Evolutionary conservation across 169 alveolate species (phyloP).

Genomic region (Cryptosporidium felis): DNA sequence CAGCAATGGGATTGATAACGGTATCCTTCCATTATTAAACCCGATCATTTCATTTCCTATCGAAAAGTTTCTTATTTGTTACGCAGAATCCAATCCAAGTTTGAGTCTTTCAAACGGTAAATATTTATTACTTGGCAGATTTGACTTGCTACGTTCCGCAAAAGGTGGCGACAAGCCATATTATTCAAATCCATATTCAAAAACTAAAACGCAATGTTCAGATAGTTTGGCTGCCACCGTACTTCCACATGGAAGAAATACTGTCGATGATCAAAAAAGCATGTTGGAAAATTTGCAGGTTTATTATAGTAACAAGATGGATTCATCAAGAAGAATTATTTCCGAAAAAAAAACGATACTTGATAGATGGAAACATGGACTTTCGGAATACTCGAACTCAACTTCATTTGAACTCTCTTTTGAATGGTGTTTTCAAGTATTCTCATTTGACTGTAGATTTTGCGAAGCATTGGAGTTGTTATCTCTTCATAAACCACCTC

Average conservation of each 20-base stretch:
- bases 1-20: not conserved
- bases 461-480: constrained; percentile 48
- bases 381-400: constrained; percentile 7
- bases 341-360: not conserved
- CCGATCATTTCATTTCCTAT: constrained; percentile 41
- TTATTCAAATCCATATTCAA: not conserved
- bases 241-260: constrained; percentile 70
- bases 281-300: constrained; percentile 57
- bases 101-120: not conserved
- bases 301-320: constrained; percentile 49
- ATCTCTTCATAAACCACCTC: constrained; percentile 49
- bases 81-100: not conserved
- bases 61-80: not conserved
- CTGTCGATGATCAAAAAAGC: constrained; percentile 69
- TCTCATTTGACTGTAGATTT: constrained; percentile 21
- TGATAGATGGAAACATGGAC: constrained; percentile 39
- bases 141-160: constrained; percentile 17
- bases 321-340: not conserved
- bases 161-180: not conserved
- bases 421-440: constrained; percentile 48
- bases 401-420: not conserved
- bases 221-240: constrained; percentile 38
- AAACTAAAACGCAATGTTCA: not conserved
- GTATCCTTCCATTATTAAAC: constrained; percentile 3
- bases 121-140: constrained; percentile 22